These are phyloP conservation scores for Pichia inconspicua DNA, from an alignment of 1,139 yeast genomes.

Conservation along the genomic window DNA sequence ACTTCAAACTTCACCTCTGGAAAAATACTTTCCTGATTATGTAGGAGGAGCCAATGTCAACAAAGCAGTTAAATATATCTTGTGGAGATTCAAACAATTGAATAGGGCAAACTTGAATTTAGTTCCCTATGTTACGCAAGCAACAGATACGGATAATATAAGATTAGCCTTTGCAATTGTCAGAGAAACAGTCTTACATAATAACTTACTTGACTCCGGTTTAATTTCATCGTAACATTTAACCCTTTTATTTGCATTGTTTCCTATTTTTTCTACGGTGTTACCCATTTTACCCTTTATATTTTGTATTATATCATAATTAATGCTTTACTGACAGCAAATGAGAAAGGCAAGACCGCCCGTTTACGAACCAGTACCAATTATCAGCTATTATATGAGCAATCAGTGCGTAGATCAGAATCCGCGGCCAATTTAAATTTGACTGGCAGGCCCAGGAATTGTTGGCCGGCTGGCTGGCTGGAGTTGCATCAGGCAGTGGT, in stretches of 20 bases:
- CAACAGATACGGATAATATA: constrained; percentile 87
- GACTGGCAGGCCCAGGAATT: too few species aligned
- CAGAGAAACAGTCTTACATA: constrained; percentile 80
- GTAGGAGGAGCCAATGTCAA: constrained; percentile 82
- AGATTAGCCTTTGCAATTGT: constrained; percentile 87
- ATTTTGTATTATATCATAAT: not conserved
- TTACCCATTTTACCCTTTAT: not conserved
- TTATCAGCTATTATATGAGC: too few species aligned
- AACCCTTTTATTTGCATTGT: not conserved
- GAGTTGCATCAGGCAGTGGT: not conserved
- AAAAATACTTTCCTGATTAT: constrained; percentile 80
- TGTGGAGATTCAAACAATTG: constrained; percentile 84
- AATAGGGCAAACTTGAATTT: constrained; percentile 76
- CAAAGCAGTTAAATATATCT: constrained; percentile 88
- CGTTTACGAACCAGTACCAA: too few species aligned
- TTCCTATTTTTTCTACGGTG: not conserved
- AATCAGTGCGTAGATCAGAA: too few species aligned
- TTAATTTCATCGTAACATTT: constrained; percentile 33
- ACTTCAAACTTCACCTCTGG: constrained; percentile 73
- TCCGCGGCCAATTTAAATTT: too few species aligned
- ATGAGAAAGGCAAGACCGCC: too few species aligned
- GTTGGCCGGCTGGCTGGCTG: too few species aligned
- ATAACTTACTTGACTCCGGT: constrained; percentile 79
- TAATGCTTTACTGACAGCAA: too few species aligned
- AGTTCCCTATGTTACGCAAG: constrained; percentile 90